Base-by-base conservation (phyloP, 2,329 filamentous ascomycete species). In the Exophiala oligosperma region DNA sequence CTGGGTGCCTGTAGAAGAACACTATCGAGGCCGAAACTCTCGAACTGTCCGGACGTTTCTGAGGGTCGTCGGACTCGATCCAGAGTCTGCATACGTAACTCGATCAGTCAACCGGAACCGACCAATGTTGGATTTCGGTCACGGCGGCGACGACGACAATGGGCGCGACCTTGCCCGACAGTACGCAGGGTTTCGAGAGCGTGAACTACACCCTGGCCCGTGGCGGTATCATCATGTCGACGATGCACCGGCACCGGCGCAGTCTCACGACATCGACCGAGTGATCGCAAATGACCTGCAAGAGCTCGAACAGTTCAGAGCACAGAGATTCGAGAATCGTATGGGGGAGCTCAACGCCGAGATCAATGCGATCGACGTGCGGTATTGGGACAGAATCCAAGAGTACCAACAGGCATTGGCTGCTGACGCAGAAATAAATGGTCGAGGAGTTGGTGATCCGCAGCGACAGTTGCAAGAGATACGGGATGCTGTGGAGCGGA, bases 1-100 rank as follows among this genome's bases (percentile, higher is more conserved):
- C 32, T 63, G 57, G 60, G 47, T 60, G 12, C 57, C 60, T 17
- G 49, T 57, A n/a, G 49, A 57, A 28, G 57, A 63, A 40, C 52
- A 57, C 49, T 59, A 60, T 24, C 14, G 26, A 5, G 46, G 47
- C 5, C 48, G 44, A 17, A 38, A 53, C 49, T n/a, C 52, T 48
- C 51, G 60, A 46, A 37, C 29, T 21, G 32, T 43, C 26, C 54
- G 54, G 40, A 50, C 49, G 6, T 52, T 46, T 38, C 46, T 54
- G 37, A 49, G 57, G 44, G 47, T 44, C 2, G 35, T 63, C 11
- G 51, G 48, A 4, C 35, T 60, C n/a, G 44, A 57, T 28, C 60
- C 60, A 32, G 56, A 52, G 21, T 50, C 53, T 17, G 3, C 24
- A 28, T 46, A 49, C 43, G 29, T 49, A 37, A 49, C 29, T 23